Evolutionary conservation across 2,329 filamentous ascomycete species (phyloP).

Genomic region (Hortaea sp.): DNA sequence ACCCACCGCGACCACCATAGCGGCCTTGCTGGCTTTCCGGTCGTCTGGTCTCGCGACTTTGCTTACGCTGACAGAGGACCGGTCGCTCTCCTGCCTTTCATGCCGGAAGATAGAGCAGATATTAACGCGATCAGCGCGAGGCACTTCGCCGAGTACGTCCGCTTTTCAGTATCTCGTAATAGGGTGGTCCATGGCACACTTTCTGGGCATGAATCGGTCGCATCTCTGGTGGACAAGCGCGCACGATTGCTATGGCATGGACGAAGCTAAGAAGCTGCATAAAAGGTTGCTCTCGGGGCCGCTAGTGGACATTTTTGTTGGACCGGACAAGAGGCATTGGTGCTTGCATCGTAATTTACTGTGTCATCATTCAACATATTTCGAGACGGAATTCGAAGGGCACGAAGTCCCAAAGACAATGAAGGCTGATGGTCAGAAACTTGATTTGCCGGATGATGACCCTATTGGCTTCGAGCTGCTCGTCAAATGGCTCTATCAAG

Average conservation of each 20-base stretch:
- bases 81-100: conserved; percentile 21
- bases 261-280: conserved; percentile 34
- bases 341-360: conserved; percentile 43
- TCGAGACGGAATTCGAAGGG: conserved; percentile 26
- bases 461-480: conserved; percentile 44
- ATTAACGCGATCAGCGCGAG: conserved; percentile 38
- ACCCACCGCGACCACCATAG: conserved; percentile 2
- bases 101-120: conserved; percentile 36
- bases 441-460: conserved; percentile 41
- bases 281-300: conserved; percentile 44
- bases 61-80: conserved; percentile 33
- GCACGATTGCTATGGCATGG: conserved; percentile 7
- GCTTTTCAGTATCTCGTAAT: background rate
- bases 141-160: conserved; percentile 44
- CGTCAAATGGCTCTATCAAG: conserved; percentile 49
- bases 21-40: conserved; percentile 6
- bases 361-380: conserved; percentile 42
- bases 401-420: conserved; percentile 27
- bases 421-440: conserved; percentile 27
- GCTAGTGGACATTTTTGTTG: conserved; percentile 43
- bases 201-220: conserved; percentile 11
- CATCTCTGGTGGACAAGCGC: conserved; percentile 11
- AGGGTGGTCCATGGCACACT: conserved; percentile 8
- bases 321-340: conserved; percentile 39
- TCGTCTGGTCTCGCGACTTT: conserved; percentile 30